phyloP scores from a whole-genome alignment of 1,284 basidiomycete genomes.

The Microbotryum saponariae region DNA sequence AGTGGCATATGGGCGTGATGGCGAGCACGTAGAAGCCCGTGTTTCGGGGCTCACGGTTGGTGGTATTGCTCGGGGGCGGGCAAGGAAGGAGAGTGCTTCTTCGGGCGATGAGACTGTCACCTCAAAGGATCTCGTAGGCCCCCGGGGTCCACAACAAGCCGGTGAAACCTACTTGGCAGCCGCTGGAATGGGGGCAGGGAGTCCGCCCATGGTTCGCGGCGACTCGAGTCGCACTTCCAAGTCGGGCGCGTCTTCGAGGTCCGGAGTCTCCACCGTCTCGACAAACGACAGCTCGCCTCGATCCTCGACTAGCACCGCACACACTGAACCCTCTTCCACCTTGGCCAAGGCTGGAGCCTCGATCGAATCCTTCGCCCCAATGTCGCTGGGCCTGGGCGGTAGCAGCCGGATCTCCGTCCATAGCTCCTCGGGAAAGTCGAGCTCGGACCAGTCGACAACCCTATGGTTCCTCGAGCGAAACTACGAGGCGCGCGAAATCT shows the following conservation, averaged over 20 bases:
- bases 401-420: neutral
- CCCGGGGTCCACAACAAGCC: too few relatives aligned
- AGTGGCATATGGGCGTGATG: neutral
- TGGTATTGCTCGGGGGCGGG: too few relatives aligned
- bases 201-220: constrained; percentile 20
- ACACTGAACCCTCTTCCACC: constrained; percentile 12
- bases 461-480: constrained; percentile 50
- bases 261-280: constrained; percentile 11
- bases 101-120: too few relatives aligned
- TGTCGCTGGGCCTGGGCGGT: neutral
- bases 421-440: neutral
- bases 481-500: constrained; percentile 69
- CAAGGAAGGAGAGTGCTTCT: too few relatives aligned
- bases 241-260: constrained; percentile 9
- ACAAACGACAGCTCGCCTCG: constrained; percentile 14
- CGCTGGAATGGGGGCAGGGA: neutral
- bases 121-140: too few relatives aligned
- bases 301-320: constrained; percentile 8
- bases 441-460: constrained; percentile 30
- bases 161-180: too few relatives aligned
- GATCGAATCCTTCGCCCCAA: neutral
- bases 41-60: neutral
- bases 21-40: neutral
- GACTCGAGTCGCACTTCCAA: constrained; percentile 24
- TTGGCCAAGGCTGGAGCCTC: neutral